phyloP scores from a whole-genome alignment of 2,329 filamentous ascomycete species.

The Sphaerulina populicola region DNA sequence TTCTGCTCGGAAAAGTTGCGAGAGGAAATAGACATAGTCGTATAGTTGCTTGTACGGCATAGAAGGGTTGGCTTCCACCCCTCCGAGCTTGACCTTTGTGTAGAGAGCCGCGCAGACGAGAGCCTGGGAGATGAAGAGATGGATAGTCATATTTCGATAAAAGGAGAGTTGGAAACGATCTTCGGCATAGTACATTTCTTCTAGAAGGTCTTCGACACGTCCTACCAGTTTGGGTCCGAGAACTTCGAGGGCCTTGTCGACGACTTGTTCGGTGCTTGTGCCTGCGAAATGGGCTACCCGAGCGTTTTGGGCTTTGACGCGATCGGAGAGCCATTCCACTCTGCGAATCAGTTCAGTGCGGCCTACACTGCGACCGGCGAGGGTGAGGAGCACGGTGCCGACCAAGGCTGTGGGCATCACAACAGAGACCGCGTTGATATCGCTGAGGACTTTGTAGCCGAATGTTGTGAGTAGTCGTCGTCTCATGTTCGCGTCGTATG shows the following conservation, averaged over 20 bases:
- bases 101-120: slow-evolving; percentile 88
- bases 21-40: slow-evolving; percentile 79
- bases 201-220: slow-evolving; percentile 65
- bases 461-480: slow-evolving; percentile 72
- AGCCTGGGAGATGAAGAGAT: slow-evolving; percentile 90
- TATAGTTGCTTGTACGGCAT: slow-evolving; percentile 60
- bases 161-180: slow-evolving; percentile 94
- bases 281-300: slow-evolving; percentile 88
- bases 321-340: slow-evolving; percentile 79
- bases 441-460: slow-evolving; percentile 82
- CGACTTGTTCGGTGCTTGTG: slow-evolving; percentile 67
- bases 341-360: slow-evolving; percentile 75
- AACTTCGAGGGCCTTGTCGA: slow-evolving; percentile 84
- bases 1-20: slow-evolving; percentile 86
- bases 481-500: slow-evolving; percentile 43
- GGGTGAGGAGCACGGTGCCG: slow-evolving; percentile 82
- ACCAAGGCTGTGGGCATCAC: slow-evolving; percentile 97
- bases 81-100: slow-evolving; percentile 79
- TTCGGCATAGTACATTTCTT: slow-evolving; percentile 89
- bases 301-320: slow-evolving; percentile 77
- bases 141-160: slow-evolving; percentile 98
- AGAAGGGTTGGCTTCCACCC: slow-evolving; percentile 62
- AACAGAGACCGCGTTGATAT: slow-evolving; percentile 93
- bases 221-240: slow-evolving; percentile 84
- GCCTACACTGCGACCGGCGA: slow-evolving; percentile 84